Percentiles rank a stretch among this genome's conserved stretches.
Conservation (phyloP, 345 rosid species). For the Citrus unshiu region DNA sequence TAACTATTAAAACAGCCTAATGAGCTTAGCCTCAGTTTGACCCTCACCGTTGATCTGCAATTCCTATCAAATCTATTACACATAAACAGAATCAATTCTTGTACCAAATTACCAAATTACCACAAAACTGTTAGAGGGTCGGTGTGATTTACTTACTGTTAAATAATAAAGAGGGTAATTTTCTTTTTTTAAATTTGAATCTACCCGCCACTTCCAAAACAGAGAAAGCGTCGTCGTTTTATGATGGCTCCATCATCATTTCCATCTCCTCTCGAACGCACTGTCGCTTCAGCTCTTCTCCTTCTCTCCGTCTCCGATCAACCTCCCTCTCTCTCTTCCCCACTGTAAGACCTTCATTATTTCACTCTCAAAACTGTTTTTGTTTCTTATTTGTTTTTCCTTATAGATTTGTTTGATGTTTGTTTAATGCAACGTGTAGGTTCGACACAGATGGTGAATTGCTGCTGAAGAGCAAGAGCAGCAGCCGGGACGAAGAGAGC, state of each 20-base stretch:
- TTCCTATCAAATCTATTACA: background rate
- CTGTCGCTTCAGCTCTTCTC: constrained; percentile 78
- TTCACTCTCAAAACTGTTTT: background rate
- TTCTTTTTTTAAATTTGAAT: constrained; percentile 14
- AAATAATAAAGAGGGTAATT: background rate
- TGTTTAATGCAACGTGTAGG: constrained; percentile 15
- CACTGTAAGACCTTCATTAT: constrained; percentile 20
- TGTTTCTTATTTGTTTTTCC: background rate
- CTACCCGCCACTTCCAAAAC: constrained; percentile 50
- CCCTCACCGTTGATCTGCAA: background rate
- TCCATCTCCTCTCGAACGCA: constrained; percentile 61
- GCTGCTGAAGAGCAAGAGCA: constrained; percentile 16
- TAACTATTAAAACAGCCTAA: background rate
- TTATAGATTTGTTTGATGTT: background rate
- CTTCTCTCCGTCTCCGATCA: constrained; percentile 41
- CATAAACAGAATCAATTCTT: background rate
- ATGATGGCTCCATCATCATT: constrained; percentile 31
- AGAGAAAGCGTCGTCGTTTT: constrained; percentile 16
- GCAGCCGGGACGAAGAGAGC: constrained; percentile 27
- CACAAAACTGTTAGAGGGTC: background rate
- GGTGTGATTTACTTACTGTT: background rate
- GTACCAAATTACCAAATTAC: background rate
- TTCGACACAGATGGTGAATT: constrained; percentile 15
- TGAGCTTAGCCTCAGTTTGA: background rate
- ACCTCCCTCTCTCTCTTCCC: constrained; percentile 28